Base-by-base conservation (phyloP, 768 basidiomycete species). In the Naganishia friedmannii region DNA sequence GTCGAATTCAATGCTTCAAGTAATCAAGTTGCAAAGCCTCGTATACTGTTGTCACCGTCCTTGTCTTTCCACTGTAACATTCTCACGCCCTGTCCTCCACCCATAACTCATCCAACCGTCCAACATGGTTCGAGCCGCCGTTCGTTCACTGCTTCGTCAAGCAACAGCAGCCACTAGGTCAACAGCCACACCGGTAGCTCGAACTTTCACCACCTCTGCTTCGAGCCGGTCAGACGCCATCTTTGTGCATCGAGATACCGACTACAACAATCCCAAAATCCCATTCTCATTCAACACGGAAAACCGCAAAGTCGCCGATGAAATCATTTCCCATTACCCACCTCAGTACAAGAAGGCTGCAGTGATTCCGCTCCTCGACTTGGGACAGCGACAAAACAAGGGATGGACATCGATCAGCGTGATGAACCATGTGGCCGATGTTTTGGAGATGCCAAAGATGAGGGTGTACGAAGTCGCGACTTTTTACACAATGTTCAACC, bases 401-500 rank as follows among this genome's bases (percentile, higher is more conserved):
- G 92, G 92, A 75, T 99, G 92, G 92, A 97, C 95, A 29, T 93
- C 90, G 80, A 95, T 99, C 74, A 92, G 90, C 76, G 93, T 95
- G 72, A 99, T 99, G 96, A 97, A 99, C 83, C 92, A 93, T 76
- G 90, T 99, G 67, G 96, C 96, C 0, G 90, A 91, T 74, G 84
- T 95, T 37, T 86, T 98, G 34, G 92, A 90, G 77, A 90, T 99
- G 87, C 92, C 90, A 12, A 91, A 92, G 65, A 98, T 99, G 96
- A 90, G 96, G 12, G 96, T 97, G 1, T 99, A 99, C 80, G 96
- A 99, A 82, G 96, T 99, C 63, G 95, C 95, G 21, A 94, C 93
- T 17, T 99, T 99, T 84, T 99, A 99, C 83, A 99, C 96, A 32
- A 98, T 99, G 95, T 98, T 97, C 86, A 99, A 97, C 85, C 93